Evolutionary conservation across 148 eudicot species (phyloP).

Genomic region (Rhododendron ovatum): DNA sequence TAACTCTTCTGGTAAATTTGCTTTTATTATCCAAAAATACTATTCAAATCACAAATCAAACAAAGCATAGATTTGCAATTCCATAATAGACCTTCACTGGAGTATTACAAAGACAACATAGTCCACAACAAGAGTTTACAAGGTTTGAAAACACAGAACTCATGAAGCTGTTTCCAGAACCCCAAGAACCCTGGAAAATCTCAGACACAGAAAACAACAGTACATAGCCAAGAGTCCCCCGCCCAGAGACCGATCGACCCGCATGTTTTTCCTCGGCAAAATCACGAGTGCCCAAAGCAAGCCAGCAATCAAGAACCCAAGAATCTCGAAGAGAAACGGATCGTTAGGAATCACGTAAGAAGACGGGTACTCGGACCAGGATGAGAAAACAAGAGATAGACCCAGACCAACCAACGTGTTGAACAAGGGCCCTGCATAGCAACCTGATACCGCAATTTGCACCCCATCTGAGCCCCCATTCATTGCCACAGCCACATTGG

Average conservation of each 20-base stretch:
- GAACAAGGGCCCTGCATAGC: conserved; percentile 19
- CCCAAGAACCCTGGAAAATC: neutral
- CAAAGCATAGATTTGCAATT: neutral
- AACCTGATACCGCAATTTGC: conserved; percentile 15
- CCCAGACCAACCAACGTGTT: conserved; percentile 21
- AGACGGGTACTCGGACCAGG: conserved; percentile 15
- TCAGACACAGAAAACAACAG: conserved; percentile 13
- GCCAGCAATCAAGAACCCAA: conserved; percentile 13
- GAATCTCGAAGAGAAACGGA: conserved; percentile 6
- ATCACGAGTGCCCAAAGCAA: conserved; percentile 20
- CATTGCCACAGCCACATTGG: conserved; percentile 14
- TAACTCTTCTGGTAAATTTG: too few species aligned
- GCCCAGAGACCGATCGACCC: conserved; percentile 13
- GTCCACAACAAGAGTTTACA: neutral
- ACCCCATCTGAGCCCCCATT: conserved; percentile 18
- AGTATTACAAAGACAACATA: neutral
- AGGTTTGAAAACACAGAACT: neutral
- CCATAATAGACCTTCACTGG: neutral
- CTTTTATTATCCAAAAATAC: too few species aligned
- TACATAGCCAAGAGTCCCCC: conserved; percentile 16
- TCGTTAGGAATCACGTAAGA: conserved; percentile 10
- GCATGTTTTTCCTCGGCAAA: conserved; percentile 8
- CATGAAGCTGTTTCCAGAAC: neutral
- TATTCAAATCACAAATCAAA: too few species aligned
- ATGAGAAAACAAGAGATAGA: conserved; percentile 5